These are phyloP conservation scores for Candida pseudoglaebosa DNA, from an alignment of 805 yeast genomes.

Conservation along the genomic window DNA sequence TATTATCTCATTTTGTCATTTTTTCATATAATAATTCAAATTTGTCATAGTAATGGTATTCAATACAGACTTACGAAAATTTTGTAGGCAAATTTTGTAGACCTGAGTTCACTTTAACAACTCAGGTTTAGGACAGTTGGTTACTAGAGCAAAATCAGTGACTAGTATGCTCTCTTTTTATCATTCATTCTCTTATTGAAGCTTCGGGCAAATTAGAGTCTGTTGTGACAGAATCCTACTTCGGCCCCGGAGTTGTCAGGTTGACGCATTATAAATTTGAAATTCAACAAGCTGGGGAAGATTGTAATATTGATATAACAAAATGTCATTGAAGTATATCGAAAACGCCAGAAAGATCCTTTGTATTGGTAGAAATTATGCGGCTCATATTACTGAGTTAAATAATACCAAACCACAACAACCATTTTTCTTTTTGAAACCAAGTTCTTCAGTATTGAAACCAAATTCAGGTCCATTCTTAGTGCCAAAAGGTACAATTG, in stretches of 20 bases:
- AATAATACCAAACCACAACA: constrained; percentile 76
- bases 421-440: constrained; percentile 93
- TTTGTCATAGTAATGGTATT: no score
- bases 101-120: no score
- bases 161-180: no score
- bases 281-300: constrained; percentile 1
- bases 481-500: constrained; percentile 78
- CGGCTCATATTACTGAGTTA: constrained; percentile 91
- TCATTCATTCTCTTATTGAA: no score
- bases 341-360: constrained; percentile 71
- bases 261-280: background rate
- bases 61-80: no score
- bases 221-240: no score
- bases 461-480: constrained; percentile 67
- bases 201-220: no score
- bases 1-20: no score
- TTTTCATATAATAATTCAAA: no score
- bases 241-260: constrained; percentile 3
- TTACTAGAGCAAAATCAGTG: no score
- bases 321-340: constrained; percentile 51
- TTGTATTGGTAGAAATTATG: constrained; percentile 95
- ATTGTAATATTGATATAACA: background rate
- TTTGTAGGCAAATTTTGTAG: no score
- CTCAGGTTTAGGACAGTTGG: no score
- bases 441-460: constrained; percentile 69